Base-by-base conservation (phyloP, 345 rosid species). In the Syzygium jambos region DNA sequence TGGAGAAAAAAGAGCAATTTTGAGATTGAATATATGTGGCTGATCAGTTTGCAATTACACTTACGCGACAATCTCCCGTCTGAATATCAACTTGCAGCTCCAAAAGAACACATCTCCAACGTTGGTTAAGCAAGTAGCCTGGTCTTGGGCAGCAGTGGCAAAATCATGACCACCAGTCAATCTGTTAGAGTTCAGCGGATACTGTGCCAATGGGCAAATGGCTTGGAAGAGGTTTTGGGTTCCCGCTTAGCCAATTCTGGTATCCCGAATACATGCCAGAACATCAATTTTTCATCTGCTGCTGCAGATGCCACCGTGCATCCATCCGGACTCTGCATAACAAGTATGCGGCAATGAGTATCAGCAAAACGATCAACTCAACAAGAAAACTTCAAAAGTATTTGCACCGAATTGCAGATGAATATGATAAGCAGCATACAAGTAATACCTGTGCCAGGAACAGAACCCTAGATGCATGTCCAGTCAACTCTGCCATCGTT, bases 11-110 rank as follows among this genome's bases (percentile, higher is more conserved):
- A 84, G 51, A 54, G 23, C 41, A 38, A 82, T 19, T 61, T 19
- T 61, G 52, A 87, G 12, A 87, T 38, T 46, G 56, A 46, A 49
- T 19, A 21, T 13, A 25, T 7, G 27, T 38, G 61, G 27, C 12
- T 9, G 4, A 27, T 52, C 49, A 86, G 10, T 86, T 78, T 57
- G 29, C 85, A 23, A 41, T 13, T 52, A 78, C 63, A 49, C 97
- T 91, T 94, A 96, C 98, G 95, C 93, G 10, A 93, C 94, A 86
- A 97, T 59, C 29, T 59, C 65, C 65, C 29, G 1, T 59, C 15
- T 59, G 51, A 78, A 41, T 85, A 25, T n/a, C 43, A 85, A 65
- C 80, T 73, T 59, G 30, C 30, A 59, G 87, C 49, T 53, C 84
- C 87, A 87, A 53, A 59, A 52, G 87, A 85, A 90, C 27, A 92